These are phyloP conservation scores for Hyphopichia wangnamkhiaoensis DNA, from an alignment of 1,139 yeast genomes.

Conservation along the genomic window DNA sequence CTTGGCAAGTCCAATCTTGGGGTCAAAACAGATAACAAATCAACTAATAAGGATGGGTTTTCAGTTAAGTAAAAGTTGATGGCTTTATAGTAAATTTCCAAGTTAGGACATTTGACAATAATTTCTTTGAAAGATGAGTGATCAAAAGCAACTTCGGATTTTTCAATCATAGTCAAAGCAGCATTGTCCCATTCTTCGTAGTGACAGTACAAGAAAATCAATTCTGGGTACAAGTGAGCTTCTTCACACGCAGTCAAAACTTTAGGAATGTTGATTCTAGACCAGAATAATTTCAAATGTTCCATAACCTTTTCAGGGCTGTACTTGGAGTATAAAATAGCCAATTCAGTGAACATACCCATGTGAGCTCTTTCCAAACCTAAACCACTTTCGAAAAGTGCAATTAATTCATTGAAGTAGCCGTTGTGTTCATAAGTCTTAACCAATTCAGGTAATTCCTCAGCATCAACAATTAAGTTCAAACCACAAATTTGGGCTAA, in stretches of 20 bases:
- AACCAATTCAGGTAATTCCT: slow-evolving; percentile 90
- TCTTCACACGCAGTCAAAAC: slow-evolving; percentile 91
- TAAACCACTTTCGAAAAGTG: slow-evolving; percentile 92
- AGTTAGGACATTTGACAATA: slow-evolving; percentile 89
- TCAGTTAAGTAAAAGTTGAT: slow-evolving; percentile 90
- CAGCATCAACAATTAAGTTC: slow-evolving; percentile 95
- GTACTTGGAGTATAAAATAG: slow-evolving; percentile 86
- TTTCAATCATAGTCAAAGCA: slow-evolving; percentile 96
- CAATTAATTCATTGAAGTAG: slow-evolving; percentile 85
- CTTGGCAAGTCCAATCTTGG: slow-evolving; percentile 94
- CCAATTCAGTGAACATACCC: slow-evolving; percentile 99
- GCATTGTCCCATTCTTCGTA: slow-evolving; percentile 99
- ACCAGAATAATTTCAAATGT: slow-evolving; percentile 96
- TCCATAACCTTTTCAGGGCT: slow-evolving; percentile 92
- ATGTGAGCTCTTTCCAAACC: slow-evolving; percentile 98
- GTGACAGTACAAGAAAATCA: slow-evolving; percentile 94
- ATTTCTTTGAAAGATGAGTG: slow-evolving; percentile 93
- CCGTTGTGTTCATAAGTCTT: slow-evolving; percentile 86
- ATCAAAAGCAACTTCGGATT: slow-evolving; percentile 89
- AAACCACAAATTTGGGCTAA: slow-evolving; percentile 98
- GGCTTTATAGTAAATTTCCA: slow-evolving; percentile 96
- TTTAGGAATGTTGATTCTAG: slow-evolving; percentile 96
- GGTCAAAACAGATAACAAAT: slow-evolving; percentile 79
- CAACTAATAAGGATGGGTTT: slow-evolving; percentile 89
- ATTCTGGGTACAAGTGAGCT: slow-evolving; percentile 95